These are phyloP conservation scores for Aspergillus ruber DNA, from an alignment of 2,329 filamentous ascomycete genomes.

Conservation along the genomic window DNA sequence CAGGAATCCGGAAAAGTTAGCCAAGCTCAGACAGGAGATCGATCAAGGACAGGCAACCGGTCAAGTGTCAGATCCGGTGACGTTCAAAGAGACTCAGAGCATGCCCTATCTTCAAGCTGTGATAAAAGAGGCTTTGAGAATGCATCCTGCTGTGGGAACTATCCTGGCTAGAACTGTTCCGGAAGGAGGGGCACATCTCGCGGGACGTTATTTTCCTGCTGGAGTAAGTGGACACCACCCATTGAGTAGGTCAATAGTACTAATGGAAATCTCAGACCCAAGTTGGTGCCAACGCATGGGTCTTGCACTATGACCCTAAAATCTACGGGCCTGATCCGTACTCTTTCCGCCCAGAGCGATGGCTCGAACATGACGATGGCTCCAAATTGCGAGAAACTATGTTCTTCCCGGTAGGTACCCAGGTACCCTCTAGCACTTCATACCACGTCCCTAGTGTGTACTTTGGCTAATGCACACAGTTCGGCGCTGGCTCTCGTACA, in stretches of 20 bases:
- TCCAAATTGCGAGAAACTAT: not conserved
- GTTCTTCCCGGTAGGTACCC: not conserved
- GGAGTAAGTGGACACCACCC: constrained; percentile 1
- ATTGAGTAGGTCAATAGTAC: too few species aligned
- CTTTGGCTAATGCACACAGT: not conserved
- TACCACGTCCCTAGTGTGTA: too few species aligned
- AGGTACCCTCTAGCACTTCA: not conserved
- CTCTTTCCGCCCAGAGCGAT: constrained; percentile 10
- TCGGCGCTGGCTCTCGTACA: constrained; percentile 43
- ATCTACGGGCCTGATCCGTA: constrained; percentile 16
- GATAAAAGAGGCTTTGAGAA: constrained; percentile 20
- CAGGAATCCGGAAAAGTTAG: constrained; percentile 11
- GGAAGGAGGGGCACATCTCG: constrained; percentile 13
- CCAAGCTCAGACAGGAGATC: constrained; percentile 13
- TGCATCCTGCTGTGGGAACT: constrained; percentile 11
- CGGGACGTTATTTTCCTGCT: constrained; percentile 22
- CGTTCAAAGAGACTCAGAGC: constrained; percentile 12
- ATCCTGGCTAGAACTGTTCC: constrained; percentile 10
- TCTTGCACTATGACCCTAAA: constrained; percentile 6
- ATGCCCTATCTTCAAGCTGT: constrained; percentile 27
- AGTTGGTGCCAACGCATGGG: constrained; percentile 6
- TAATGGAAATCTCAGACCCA: constrained; percentile 2
- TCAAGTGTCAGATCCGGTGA: constrained; percentile 7
- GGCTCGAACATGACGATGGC: constrained; percentile 1
- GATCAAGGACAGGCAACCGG: constrained; percentile 7